Evolutionary conservation across 768 basidiomycete genomes (phyloP), one percentile per base, ranked within the genome.

Genomic region (Saitozyma sp.): DNA sequence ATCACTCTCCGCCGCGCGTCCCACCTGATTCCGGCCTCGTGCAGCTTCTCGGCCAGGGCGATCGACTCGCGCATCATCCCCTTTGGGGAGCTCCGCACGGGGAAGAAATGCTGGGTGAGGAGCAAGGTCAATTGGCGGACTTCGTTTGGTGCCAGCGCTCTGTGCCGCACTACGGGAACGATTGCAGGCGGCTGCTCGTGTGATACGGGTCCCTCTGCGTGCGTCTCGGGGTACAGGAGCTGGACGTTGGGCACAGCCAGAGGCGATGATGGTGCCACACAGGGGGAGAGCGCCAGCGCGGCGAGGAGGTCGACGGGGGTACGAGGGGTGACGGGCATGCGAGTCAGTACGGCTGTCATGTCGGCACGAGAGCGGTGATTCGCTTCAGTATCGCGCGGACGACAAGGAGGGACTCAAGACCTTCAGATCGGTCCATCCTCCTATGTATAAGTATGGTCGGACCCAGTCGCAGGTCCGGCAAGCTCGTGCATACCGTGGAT

Each of bases 21-120:
- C 70, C 70, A 75, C 54, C 69, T 66, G 45, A 75, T 64, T 4
- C 70, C 70, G 2, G 61, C 64, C 6, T 56, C 63, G 46, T 72
- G 64, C 39, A 75, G 50, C 42, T 63, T 56, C 20, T 71, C 68
- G 1, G 70, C 64, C 2, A 70, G 42, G 6, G 37, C 11, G 50
- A 75, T 75, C 29, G 60, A 64, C 19, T 67, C 64, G 8, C 40
- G 53, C 73, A 72, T 75, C 42, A 71, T 16, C 13, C 54, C 55
- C 48, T 70, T 71, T 6, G 53, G 49, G 9, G 46, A 50, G 11
- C 56, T 59, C 6, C 54, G 56, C 8, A 64, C 54, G 38, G 67
- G 67, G 17, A 38, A 61, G 56, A 72, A 53, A 37, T 64, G 61
- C 48, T 72, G 70, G 3, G 55, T 61, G 4, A 72, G 55, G 6